phyloP scores from a whole-genome alignment of 129 eudicot species.

The Scalesia atractyloides region DNA sequence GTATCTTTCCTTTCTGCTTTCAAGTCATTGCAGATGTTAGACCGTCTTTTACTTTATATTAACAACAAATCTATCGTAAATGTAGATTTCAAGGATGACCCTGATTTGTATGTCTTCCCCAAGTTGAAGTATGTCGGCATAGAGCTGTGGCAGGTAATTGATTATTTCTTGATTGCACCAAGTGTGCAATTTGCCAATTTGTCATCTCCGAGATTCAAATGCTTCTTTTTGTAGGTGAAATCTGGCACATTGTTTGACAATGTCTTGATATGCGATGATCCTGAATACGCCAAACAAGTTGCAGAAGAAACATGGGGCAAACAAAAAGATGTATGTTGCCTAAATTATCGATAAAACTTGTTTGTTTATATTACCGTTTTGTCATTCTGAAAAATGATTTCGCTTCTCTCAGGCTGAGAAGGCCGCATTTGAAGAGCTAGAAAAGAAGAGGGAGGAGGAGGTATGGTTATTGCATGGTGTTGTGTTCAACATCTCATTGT shows the following conservation, averaged over 20 bases:
- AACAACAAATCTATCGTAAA: not conserved
- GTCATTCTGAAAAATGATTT: not conserved
- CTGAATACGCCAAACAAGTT: conserved; percentile 72
- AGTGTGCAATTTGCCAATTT: not conserved
- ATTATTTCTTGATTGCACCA: not conserved
- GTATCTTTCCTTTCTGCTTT: conserved; percentile 30
- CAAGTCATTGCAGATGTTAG: not conserved
- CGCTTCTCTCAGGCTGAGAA: conserved; percentile 67
- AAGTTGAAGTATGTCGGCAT: conserved; percentile 84
- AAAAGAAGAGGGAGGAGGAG: conserved; percentile 85
- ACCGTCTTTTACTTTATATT: not conserved
- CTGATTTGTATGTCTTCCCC: conserved; percentile 84
- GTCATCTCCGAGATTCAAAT: not conserved
- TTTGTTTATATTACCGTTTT: not conserved
- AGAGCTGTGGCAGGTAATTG: conserved; percentile 91
- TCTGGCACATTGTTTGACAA: conserved; percentile 94
- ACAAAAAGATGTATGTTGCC: conserved; percentile 72
- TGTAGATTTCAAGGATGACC: conserved; percentile 91
- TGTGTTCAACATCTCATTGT: not conserved
- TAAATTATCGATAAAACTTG: not conserved
- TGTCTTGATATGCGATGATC: conserved; percentile 59
- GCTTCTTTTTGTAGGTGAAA: conserved; percentile 64
- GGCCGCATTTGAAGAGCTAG: conserved; percentile 88
- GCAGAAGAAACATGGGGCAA: conserved; percentile 93
- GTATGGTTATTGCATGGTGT: conserved; percentile 26